phyloP scores from a whole-genome alignment of 2,329 filamentous ascomycete species.

The Hypoxylon sp. region DNA sequence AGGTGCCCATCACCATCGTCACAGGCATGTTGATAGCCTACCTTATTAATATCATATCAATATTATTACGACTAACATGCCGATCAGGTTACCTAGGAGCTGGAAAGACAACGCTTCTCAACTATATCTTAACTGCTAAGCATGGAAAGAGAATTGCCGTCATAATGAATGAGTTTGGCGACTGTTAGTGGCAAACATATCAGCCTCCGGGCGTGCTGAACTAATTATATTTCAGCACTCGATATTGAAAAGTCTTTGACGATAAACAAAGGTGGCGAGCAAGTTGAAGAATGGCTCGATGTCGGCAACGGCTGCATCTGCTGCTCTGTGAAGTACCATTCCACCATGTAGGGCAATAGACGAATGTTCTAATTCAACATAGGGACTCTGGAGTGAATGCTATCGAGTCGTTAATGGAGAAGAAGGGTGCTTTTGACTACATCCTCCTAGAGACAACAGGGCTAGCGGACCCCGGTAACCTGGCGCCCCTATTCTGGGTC shows the following conservation, averaged over 20 bases:
- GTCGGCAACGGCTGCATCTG: constrained; percentile 98
- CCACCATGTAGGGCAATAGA: not conserved
- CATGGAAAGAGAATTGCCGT: constrained; percentile 99
- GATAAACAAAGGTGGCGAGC: constrained; percentile 84
- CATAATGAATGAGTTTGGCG: constrained; percentile 93
- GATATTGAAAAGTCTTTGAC: constrained; percentile 98
- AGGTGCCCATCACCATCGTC: constrained; percentile 88
- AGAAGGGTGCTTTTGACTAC: constrained; percentile 94
- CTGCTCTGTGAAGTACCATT: constrained; percentile 88
- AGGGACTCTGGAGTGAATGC: constrained; percentile 94
- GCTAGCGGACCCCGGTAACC: constrained; percentile 93
- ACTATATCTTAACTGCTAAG: constrained; percentile 94
- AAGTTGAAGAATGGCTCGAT: constrained; percentile 95
- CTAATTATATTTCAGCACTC: constrained; percentile 69
- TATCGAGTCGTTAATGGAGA: constrained; percentile 95
- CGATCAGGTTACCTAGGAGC: constrained; percentile 89
- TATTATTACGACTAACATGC: constrained; percentile 25
- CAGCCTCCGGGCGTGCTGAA: not conserved
- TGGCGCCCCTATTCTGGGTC: constrained; percentile 97
- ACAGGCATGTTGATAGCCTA: constrained; percentile 68
- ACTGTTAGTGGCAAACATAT: constrained; percentile 70
- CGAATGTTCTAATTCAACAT: constrained; percentile 45
- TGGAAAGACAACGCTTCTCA: constrained; percentile 94
- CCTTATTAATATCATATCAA: not conserved
- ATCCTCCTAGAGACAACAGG: constrained; percentile 97